Conservation (phyloP, 1,284 basidiomycete genomes). For the Fomes fomentarius region DNA sequence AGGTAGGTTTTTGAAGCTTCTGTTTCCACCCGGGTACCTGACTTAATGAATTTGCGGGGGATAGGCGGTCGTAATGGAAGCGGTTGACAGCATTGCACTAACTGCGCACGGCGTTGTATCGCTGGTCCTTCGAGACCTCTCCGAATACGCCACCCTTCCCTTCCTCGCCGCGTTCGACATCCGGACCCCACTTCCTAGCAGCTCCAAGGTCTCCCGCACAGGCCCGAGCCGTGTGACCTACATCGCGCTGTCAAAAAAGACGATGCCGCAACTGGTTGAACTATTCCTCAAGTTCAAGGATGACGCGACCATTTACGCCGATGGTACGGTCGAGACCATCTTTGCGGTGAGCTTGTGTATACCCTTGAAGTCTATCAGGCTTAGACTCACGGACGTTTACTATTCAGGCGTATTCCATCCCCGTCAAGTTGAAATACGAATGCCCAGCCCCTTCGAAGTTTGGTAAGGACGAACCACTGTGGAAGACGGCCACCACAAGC, state of each 20-base stretch:
- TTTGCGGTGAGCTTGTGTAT: slow-evolving; percentile 62
- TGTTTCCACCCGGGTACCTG: slow-evolving; percentile 2
- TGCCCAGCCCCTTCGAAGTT: slow-evolving; percentile 88
- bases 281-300: slow-evolving; percentile 69
- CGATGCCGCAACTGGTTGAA: slow-evolving; percentile 83
- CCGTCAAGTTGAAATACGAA: slow-evolving; percentile 93
- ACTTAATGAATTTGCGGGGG: slow-evolving; percentile 9
- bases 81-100: slow-evolving; percentile 71
- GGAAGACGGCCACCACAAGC: slow-evolving; percentile 86
- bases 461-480: slow-evolving; percentile 83
- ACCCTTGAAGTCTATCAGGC: neutral
- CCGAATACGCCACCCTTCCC: slow-evolving; percentile 85
- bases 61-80: slow-evolving; percentile 72
- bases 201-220: slow-evolving; percentile 40
- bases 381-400: neutral
- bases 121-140: slow-evolving; percentile 79
- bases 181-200: slow-evolving; percentile 29
- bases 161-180: slow-evolving; percentile 80
- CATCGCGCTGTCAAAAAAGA: slow-evolving; percentile 83
- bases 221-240: slow-evolving; percentile 74
- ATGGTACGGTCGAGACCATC: slow-evolving; percentile 84
- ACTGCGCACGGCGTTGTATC: slow-evolving; percentile 64
- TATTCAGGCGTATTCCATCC: slow-evolving; percentile 80
- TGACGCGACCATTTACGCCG: slow-evolving; percentile 66
- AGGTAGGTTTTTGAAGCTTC: slow-evolving; percentile 53